These are phyloP conservation scores for Podaxis sp. DNA, from an alignment of 768 basidiomycete species.

Conservation along the genomic window DNA sequence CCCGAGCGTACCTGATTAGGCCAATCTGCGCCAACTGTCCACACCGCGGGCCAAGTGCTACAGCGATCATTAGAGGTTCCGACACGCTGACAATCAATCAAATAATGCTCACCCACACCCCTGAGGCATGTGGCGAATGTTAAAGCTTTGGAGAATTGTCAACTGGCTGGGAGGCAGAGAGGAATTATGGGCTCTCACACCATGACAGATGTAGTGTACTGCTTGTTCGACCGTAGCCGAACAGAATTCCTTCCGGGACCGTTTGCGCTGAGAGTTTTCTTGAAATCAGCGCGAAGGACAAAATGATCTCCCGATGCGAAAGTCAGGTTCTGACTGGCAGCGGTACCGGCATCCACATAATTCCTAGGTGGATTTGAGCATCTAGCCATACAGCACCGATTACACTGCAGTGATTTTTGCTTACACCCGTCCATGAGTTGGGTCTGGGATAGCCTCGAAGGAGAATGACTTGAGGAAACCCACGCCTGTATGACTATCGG, in stretches of 20 bases:
- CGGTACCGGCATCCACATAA: slow-evolving; percentile 44
- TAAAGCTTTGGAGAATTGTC: slow-evolving; percentile 20
- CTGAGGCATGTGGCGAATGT: slow-evolving; percentile 50
- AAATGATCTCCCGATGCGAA: slow-evolving; percentile 49
- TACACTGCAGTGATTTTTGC: not conserved
- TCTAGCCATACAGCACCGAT: not conserved
- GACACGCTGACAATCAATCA: slow-evolving; percentile 7
- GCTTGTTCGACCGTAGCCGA: slow-evolving; percentile 47
- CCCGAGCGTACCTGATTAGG: slow-evolving; percentile 23
- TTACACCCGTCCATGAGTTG: not conserved
- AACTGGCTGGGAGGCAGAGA: not conserved
- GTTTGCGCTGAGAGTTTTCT: slow-evolving; percentile 36
- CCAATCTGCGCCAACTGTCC: slow-evolving; percentile 31
- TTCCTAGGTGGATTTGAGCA: slow-evolving; percentile 24
- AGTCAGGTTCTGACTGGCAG: slow-evolving; percentile 50
- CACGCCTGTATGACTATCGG: slow-evolving; percentile 39
- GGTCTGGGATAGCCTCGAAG: slow-evolving; percentile 35
- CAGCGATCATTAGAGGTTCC: not conserved
- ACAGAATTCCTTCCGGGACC: slow-evolving; percentile 59
- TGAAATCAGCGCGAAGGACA: slow-evolving; percentile 52
- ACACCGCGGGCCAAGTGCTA: slow-evolving; percentile 46
- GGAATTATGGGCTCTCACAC: slow-evolving; percentile 31
- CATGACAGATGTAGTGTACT: slow-evolving; percentile 48
- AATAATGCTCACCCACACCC: slow-evolving; percentile 39
- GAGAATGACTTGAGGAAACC: slow-evolving; percentile 47